phyloP scores from a whole-genome alignment of 768 basidiomycete species.

The Sutorius australiensis region DNA sequence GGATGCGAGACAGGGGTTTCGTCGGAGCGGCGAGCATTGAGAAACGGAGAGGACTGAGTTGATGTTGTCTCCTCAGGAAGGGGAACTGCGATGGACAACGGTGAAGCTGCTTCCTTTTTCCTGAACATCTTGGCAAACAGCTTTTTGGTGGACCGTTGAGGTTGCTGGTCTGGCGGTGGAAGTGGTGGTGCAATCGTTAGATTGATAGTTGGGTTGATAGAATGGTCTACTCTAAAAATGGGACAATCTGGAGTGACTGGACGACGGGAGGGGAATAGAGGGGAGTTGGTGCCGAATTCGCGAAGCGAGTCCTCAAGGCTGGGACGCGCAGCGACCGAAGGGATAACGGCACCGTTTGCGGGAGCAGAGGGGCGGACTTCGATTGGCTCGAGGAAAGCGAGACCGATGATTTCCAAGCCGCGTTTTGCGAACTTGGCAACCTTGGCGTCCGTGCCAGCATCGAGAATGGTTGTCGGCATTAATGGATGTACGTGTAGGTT shows the following conservation, averaged over 20 bases:
- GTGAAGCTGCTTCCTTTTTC: constrained; percentile 37
- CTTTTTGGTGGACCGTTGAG: constrained; percentile 47
- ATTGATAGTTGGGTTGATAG: constrained; percentile 12
- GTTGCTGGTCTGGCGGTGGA: constrained; percentile 12
- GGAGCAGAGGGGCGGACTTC: constrained; percentile 53
- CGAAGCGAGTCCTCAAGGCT: constrained; percentile 26
- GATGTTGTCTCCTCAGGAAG: constrained; percentile 19
- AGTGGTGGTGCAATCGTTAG: constrained; percentile 15
- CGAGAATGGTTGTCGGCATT: constrained; percentile 79
- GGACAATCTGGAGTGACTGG: constrained; percentile 10
- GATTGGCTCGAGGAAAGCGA: constrained; percentile 76
- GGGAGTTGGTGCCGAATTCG: constrained; percentile 19
- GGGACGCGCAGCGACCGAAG: constrained; percentile 24
- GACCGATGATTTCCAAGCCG: constrained; percentile 72
- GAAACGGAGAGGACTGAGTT: constrained; percentile 20
- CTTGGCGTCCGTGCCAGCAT: constrained; percentile 85
- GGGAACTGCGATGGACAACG: constrained; percentile 23
- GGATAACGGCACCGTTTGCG: constrained; percentile 8
- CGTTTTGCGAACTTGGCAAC: constrained; percentile 73
- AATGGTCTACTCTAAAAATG: background rate
- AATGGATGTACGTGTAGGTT: constrained; percentile 88
- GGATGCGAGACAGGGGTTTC: constrained; percentile 13
- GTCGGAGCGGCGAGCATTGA: constrained; percentile 8
- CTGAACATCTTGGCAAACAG: constrained; percentile 73
- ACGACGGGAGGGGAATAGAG: constrained; percentile 4